These are phyloP conservation scores for Cenococcum geophilum DNA, from an alignment of 495 filamentous ascomycete species.

Conservation along the genomic window DNA sequence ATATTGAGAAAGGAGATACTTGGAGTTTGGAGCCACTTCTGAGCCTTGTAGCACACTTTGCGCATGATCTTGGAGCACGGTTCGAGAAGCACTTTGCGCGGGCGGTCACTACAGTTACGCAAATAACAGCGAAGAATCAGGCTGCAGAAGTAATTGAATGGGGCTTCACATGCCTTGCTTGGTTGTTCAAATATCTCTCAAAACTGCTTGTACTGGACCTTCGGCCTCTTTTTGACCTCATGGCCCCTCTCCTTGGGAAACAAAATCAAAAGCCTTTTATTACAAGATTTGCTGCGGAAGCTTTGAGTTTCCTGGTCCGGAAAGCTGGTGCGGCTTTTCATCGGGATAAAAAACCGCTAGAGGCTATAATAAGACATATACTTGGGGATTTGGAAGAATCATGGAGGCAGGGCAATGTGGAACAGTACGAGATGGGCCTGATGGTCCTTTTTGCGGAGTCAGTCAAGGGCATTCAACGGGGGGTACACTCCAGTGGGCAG, in stretches of 20 bases:
- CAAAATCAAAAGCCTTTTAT: slow-evolving; percentile 75
- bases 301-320: slow-evolving; percentile 85
- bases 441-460: slow-evolving; percentile 88
- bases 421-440: slow-evolving; percentile 72
- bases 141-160: slow-evolving; percentile 85
- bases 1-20: slow-evolving; percentile 68
- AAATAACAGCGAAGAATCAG: slow-evolving; percentile 55
- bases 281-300: slow-evolving; percentile 85
- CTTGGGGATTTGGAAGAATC: slow-evolving; percentile 58
- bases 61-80: slow-evolving; percentile 77
- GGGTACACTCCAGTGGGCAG: slow-evolving; percentile 71
- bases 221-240: slow-evolving; percentile 70
- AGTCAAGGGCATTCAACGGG: slow-evolving; percentile 72
- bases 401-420: slow-evolving; percentile 46
- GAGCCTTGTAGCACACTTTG: slow-evolving; percentile 78
- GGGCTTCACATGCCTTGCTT: slow-evolving; percentile 91
- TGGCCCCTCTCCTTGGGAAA: slow-evolving; percentile 82
- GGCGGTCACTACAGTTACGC: slow-evolving; percentile 60
- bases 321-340: slow-evolving; percentile 73
- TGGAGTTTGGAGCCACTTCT: slow-evolving; percentile 79
- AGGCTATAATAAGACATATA: slow-evolving; percentile 60
- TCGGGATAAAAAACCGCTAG: slow-evolving; percentile 61
- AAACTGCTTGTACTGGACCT: slow-evolving; percentile 78
- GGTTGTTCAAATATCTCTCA: slow-evolving; percentile 94
- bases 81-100: slow-evolving; percentile 83